Evolutionary conservation across 2,329 filamentous ascomycete species (phyloP).

Genomic region (Fusarium decemcellulare): DNA sequence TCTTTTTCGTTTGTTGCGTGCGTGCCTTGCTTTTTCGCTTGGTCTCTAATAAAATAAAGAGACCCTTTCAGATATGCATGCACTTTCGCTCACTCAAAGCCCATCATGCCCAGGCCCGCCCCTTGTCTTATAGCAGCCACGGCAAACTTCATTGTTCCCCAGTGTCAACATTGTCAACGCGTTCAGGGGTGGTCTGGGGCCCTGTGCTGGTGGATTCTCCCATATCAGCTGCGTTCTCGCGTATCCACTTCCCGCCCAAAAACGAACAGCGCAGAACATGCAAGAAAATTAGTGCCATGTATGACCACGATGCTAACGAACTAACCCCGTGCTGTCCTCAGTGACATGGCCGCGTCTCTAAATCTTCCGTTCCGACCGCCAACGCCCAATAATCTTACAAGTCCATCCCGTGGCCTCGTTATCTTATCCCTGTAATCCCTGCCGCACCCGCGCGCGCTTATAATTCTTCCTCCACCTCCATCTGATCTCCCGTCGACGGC

Average conservation of each 20-base stretch:
- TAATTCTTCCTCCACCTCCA: conserved; percentile 78
- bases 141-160: conserved; percentile 2
- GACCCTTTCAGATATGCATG: too few relatives aligned
- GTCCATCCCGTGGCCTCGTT: conserved; percentile 43
- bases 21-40: too few relatives aligned
- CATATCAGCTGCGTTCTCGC: not conserved
- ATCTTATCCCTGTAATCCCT: conserved; percentile 2
- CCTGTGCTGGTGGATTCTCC: not conserved
- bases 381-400: conserved; percentile 53
- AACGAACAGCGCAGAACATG: conserved; percentile 15
- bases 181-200: conserved; percentile 3
- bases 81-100: too few relatives aligned
- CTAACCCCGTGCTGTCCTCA: conserved; percentile 40
- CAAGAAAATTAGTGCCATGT: conserved; percentile 38
- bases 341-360: conserved; percentile 46
- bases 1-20: too few relatives aligned
- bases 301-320: conserved; percentile 29
- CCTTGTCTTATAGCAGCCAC: too few relatives aligned
- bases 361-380: conserved; percentile 47
- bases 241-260: not conserved
- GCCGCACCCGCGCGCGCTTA: conserved; percentile 36
- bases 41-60: too few relatives aligned
- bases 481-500: conserved; percentile 69
- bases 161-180: not conserved
- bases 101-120: too few relatives aligned